These are phyloP conservation scores for Metahyphopichia silvanorum DNA, from an alignment of 805 yeast species.

Conservation along the genomic window DNA sequence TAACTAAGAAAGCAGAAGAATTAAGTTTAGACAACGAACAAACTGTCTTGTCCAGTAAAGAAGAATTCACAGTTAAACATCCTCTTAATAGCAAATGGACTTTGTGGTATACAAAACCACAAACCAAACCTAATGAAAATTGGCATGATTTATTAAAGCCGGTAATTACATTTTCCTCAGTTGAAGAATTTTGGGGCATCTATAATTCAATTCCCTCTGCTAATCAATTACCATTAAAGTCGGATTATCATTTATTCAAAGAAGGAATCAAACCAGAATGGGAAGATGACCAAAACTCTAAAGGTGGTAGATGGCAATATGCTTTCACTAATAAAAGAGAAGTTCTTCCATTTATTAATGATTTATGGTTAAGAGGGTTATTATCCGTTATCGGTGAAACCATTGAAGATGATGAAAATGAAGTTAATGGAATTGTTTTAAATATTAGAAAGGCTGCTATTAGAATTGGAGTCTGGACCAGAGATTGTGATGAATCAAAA, in stretches of 20 bases:
- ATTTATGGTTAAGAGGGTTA: slow-evolving; percentile 86
- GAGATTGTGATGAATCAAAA: slow-evolving; percentile 61
- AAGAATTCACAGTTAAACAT: slow-evolving; percentile 74
- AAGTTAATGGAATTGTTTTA: slow-evolving; percentile 92
- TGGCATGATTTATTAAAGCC: slow-evolving; percentile 94
- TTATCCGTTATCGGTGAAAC: slow-evolving; percentile 94
- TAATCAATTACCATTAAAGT: slow-evolving; percentile 81
- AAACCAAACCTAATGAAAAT: slow-evolving; percentile 69
- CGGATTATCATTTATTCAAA: slow-evolving; percentile 94
- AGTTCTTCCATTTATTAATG: slow-evolving; percentile 64
- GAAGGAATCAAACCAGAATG: slow-evolving; percentile 96
- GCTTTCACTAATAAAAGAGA: slow-evolving; percentile 69
- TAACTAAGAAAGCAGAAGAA: slow-evolving; percentile 42
- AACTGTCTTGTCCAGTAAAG: slow-evolving; percentile 58
- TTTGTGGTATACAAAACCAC: slow-evolving; percentile 96
- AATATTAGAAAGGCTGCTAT: slow-evolving; percentile 79
- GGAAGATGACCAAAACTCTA: slow-evolving; percentile 86
- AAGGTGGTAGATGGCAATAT: slow-evolving; percentile 89
- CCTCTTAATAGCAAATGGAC: slow-evolving; percentile 93
- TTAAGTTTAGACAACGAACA: slow-evolving; percentile 36
- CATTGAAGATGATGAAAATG: slow-evolving; percentile 75
- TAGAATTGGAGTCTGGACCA: slow-evolving; percentile 93
- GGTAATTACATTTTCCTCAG: slow-evolving; percentile 87
- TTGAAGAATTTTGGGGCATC: slow-evolving; percentile 99
- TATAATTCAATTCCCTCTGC: slow-evolving; percentile 92